These are phyloP conservation scores for Fusarium floridanum DNA, from an alignment of 2,329 filamentous ascomycete genomes.

Conservation along the genomic window DNA sequence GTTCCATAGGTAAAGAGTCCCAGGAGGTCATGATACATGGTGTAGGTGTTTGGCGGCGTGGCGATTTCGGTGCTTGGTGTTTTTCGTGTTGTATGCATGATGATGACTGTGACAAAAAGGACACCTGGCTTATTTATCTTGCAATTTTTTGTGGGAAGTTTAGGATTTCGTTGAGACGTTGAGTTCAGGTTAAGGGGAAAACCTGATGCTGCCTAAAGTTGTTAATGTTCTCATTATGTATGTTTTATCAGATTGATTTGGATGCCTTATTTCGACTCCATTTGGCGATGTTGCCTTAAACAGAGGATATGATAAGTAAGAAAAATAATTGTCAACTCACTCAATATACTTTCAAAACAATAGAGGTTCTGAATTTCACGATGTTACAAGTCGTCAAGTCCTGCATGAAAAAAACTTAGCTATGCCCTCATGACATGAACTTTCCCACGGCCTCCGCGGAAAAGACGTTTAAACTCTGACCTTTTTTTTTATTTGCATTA, in stretches of 20 bases:
- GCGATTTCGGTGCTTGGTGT: neutral
- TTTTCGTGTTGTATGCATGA: neutral
- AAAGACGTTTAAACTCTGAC: neutral
- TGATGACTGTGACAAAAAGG: neutral
- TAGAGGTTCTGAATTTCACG: too few species aligned
- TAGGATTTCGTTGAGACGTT: neutral
- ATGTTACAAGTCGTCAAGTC: too few species aligned
- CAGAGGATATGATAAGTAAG: neutral
- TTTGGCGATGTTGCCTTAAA: neutral
- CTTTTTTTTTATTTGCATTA: neutral
- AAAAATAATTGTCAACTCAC: neutral
- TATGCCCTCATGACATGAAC: neutral
- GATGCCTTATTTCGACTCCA: neutral
- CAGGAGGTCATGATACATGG: neutral
- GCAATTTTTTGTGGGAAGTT: neutral
- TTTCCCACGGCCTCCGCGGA: neutral
- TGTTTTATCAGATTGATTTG: neutral
- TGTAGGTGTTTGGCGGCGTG: neutral
- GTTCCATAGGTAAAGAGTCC: neutral
- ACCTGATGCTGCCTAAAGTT: neutral
- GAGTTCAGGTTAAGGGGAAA: rapidly evolving
- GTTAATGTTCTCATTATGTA: neutral
- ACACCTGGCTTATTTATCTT: neutral
- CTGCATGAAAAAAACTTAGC: too few species aligned
- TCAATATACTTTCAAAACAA: too few species aligned